phyloP scores from a whole-genome alignment of 768 basidiomycete genomes.

The Paxillus involutus region DNA sequence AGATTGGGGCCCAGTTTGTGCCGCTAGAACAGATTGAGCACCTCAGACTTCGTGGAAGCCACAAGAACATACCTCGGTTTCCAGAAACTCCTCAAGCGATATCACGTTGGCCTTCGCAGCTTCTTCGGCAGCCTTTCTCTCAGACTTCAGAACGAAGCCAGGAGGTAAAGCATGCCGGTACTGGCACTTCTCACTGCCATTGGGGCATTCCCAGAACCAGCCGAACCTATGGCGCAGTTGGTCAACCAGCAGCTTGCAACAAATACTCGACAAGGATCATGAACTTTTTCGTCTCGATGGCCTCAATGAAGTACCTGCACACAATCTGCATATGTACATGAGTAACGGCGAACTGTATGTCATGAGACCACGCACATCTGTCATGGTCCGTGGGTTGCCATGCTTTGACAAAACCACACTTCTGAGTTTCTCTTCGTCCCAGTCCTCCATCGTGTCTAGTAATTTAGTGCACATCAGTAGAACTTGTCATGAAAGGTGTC shows the following conservation, averaged over 20 bases:
- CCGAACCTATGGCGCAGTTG: conserved; percentile 55
- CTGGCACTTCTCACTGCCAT: conserved; percentile 78
- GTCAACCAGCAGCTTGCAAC: not conserved
- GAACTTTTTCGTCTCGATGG: conserved; percentile 88
- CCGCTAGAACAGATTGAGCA: conserved; percentile 49
- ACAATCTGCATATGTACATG: conserved; percentile 65
- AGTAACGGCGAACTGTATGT: conserved; percentile 4
- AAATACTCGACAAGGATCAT: not conserved
- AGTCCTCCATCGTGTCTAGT: conserved; percentile 94
- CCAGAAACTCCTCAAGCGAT: conserved; percentile 94
- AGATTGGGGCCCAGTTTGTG: conserved; percentile 90
- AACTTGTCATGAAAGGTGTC: not conserved
- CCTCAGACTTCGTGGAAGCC: not conserved
- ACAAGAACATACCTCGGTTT: conserved; percentile 80
- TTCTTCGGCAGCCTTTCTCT: conserved; percentile 88
- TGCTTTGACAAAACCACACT: conserved; percentile 85
- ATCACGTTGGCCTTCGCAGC: conserved; percentile 88
- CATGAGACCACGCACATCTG: conserved; percentile 60
- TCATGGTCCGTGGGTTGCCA: conserved; percentile 89
- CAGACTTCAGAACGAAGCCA: conserved; percentile 93
- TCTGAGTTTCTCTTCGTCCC: conserved; percentile 93
- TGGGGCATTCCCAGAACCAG: conserved; percentile 97
- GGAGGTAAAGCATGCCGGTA: conserved; percentile 95
- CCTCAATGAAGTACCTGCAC: conserved; percentile 96
- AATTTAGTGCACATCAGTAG: conserved; percentile 1